Conservation (phyloP, 164 flowering plant genomes). For the Warburgia ugandensis region DNA sequence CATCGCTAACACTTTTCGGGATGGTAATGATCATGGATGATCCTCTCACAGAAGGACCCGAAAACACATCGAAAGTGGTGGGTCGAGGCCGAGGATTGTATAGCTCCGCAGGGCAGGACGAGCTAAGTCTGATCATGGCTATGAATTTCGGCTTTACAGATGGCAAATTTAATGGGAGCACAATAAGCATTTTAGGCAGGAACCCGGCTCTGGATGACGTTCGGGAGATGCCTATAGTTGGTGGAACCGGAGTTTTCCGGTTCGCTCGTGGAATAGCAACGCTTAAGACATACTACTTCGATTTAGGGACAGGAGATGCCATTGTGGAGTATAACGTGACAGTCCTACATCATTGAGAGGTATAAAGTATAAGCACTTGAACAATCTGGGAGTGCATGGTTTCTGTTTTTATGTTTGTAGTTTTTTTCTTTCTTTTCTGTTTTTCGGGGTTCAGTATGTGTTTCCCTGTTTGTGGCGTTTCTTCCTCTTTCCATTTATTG, state of each 20-base stretch:
- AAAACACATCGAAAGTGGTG: slow-evolving; percentile 30
- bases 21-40: slow-evolving; percentile 28
- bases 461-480: too few relatives aligned
- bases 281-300: slow-evolving; percentile 23
- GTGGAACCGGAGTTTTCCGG: slow-evolving; percentile 46
- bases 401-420: too few relatives aligned
- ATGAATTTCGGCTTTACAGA: slow-evolving; percentile 26
- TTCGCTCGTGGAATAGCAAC: slow-evolving; percentile 40
- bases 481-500: too few relatives aligned
- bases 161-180: slow-evolving; percentile 40
- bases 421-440: too few relatives aligned
- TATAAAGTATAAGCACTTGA: too few relatives aligned
- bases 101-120: slow-evolving; percentile 22
- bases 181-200: slow-evolving; percentile 29
- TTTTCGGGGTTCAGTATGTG: too few relatives aligned
- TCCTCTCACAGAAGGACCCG: slow-evolving; percentile 35
- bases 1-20: slow-evolving; percentile 33
- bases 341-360: slow-evolving; percentile 25
- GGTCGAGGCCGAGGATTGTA: slow-evolving; percentile 54
- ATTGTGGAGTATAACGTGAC: slow-evolving; percentile 39
- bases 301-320: slow-evolving; percentile 29
- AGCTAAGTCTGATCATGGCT: slow-evolving; percentile 30
- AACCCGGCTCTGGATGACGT: slow-evolving; percentile 19
- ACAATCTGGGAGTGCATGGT: too few relatives aligned
- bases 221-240: slow-evolving; percentile 40